A percentile compares a stretch with the other conserved stretches of the same genome.
phyloP scores from a whole-genome alignment of 1,284 basidiomycete genomes.

The Pyrrhoderma noxium region DNA sequence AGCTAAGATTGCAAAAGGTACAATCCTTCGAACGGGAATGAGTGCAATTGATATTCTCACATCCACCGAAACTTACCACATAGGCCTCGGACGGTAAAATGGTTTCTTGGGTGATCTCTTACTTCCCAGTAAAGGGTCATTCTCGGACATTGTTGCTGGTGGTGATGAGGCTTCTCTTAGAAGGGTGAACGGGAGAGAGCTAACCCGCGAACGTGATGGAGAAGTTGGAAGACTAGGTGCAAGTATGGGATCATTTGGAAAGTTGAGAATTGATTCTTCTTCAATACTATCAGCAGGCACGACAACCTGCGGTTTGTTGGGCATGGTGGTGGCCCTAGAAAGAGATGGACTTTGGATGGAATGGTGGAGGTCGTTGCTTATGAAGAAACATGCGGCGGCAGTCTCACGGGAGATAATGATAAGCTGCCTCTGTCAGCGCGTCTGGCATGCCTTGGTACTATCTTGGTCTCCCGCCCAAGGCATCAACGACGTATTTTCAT shows the following conservation, averaged over 20 bases:
- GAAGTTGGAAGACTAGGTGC: conserved; percentile 13
- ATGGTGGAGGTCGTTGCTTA: too few species aligned
- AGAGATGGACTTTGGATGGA: not conserved
- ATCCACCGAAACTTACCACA: conserved; percentile 38
- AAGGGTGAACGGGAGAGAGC: not conserved
- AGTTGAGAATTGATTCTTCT: not conserved
- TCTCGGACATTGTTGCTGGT: conserved; percentile 20
- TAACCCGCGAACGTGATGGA: conserved; percentile 10
- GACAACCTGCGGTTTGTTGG: not conserved
- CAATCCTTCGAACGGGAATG: conserved; percentile 43
- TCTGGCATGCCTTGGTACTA: too few species aligned
- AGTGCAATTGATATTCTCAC: conserved; percentile 16
- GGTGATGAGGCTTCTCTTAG: not conserved
- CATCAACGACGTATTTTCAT: too few species aligned
- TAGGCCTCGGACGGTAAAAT: conserved; percentile 57
- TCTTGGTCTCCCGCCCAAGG: too few species aligned
- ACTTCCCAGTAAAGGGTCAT: conserved; percentile 27
- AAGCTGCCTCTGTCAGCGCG: too few species aligned
- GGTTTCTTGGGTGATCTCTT: conserved; percentile 39
- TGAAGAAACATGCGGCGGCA: too few species aligned
- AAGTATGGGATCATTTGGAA: conserved; percentile 15
- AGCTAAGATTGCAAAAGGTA: conserved; percentile 63
- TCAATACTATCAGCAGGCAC: not conserved
- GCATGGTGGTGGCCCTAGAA: conserved; percentile 2
- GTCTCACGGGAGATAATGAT: too few species aligned